These are phyloP conservation scores for Petrea volubilis DNA, from an alignment of 257 asterid species.

Conservation along the genomic window DNA sequence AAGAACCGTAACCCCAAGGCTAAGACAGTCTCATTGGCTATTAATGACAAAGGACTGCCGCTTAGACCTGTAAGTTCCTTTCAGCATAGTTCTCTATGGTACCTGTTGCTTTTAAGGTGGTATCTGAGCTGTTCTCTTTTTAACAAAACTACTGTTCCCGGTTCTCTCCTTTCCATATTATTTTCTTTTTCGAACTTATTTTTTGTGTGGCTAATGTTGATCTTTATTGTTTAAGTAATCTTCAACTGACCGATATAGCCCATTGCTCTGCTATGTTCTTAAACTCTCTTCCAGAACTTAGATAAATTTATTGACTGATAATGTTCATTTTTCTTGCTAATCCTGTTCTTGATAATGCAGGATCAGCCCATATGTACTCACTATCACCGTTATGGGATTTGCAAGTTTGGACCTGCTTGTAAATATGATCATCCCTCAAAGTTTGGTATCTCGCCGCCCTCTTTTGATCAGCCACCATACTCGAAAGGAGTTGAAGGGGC, in stretches of 20 bases:
- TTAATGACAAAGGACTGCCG: constrained; percentile 92
- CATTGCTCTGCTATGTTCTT: not conserved
- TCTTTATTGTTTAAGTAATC: not conserved
- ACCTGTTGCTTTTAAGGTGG: not conserved
- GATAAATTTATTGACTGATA: not conserved
- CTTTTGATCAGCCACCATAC: constrained; percentile 35
- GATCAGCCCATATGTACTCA: constrained; percentile 79
- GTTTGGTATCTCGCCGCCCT: constrained; percentile 33
- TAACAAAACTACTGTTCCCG: not conserved
- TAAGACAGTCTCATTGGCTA: constrained; percentile 37
- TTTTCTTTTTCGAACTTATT: not conserved
- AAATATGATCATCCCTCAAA: constrained; percentile 78
- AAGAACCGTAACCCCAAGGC: constrained; percentile 47
- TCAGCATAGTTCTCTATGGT: not conserved
- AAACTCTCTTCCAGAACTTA: not conserved
- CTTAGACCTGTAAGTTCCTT: constrained; percentile 87
- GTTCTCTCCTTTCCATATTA: no score
- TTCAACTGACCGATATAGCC: not conserved
- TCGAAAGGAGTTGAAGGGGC: constrained; percentile 32
- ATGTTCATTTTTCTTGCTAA: not conserved
- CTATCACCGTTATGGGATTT: constrained; percentile 80
- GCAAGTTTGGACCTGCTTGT: constrained; percentile 94
- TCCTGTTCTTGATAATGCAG: constrained; percentile 35
- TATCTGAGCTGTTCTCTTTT: not conserved
- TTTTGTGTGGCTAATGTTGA: not conserved